phyloP scores from a whole-genome alignment of 257 asterid genomes.

The Solanum microdontum region DNA sequence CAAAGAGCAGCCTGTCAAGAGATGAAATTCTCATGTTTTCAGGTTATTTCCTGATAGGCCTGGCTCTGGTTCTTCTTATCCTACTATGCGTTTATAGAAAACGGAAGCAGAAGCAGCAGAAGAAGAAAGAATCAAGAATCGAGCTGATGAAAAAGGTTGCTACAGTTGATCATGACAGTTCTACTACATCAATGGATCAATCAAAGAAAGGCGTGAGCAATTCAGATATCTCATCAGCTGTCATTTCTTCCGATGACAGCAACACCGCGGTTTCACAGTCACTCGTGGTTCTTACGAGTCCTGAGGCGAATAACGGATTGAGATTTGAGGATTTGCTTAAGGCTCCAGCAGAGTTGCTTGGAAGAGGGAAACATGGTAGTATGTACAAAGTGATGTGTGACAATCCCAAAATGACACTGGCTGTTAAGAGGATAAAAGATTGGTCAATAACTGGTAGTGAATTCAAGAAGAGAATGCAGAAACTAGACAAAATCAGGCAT shows the following conservation, averaged over 20 bases:
- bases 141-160: conserved; percentile 14
- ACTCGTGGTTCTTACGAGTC: conserved; percentile 33
- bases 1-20: conserved; percentile 5
- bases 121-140: conserved; percentile 8
- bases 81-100: conserved; percentile 23
- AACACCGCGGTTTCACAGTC: conserved; percentile 30
- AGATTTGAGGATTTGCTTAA: conserved; percentile 59
- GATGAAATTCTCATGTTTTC: conserved; percentile 51
- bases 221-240: conserved; percentile 24
- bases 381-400: conserved; percentile 52
- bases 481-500: conserved; percentile 47
- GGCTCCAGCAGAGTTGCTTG: conserved; percentile 80
- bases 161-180: conserved; percentile 17
- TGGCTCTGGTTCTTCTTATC: conserved; percentile 25
- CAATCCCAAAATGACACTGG: conserved; percentile 31
- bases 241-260: conserved; percentile 17
- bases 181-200: conserved; percentile 27
- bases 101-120: conserved; percentile 16
- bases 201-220: conserved; percentile 14
- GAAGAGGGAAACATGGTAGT: conserved; percentile 69
- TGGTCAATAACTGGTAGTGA: conserved; percentile 44
- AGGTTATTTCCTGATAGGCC: conserved; percentile 42
- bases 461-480: conserved; percentile 56
- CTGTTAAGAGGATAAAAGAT: conserved; percentile 63
- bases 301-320: conserved; percentile 32